Evolutionary conservation across 306 rosid genomes (phyloP), one percentile per base, ranked within the genome.

Genomic region (Parietaria judaica): DNA sequence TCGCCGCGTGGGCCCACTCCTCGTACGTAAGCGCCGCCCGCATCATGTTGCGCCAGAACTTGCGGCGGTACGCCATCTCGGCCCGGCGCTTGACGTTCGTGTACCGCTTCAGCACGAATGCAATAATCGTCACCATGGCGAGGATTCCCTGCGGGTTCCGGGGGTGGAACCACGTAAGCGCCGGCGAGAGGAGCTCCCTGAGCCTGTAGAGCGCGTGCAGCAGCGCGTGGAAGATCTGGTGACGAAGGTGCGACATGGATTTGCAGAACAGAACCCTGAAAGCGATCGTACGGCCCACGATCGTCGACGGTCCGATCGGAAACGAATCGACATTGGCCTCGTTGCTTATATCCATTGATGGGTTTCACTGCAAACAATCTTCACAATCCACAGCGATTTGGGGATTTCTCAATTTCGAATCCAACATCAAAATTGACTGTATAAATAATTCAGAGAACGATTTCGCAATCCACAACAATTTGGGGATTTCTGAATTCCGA

Each of bases 1-100:
- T 92, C 64, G 99, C 99, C 59, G 88, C 99, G 81, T 92, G 94
- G 74, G 95, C 94, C 99, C 99, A 92, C 71, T 92, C 99, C 82
- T 92, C 99, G 52, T 92, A 88, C 34, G 88, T 80, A 85, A 88
- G 76, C 5, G 99, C 99, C 65, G 85, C 15, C 73, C 88, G 82
- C 96, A 92, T 92, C 96, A 92, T 79, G 41, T 92, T 92, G 72
- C 88, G 82, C 99, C 99, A 92, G 63, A 92, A 88, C 31, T 88
- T 88, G 69, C 99, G 84, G 73, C 96, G 80, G 49, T 88, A 92
- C 3, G 90, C 96, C 96, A 88, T 82, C 71, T 92, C 94, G 4
- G 99, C 96, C 66, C 72, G 80, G 43, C 44, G 64, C 71, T 88
- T 92, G 2, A 92, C 99, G 72, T 74, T 88, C 2, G 95, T 79